Conservation (phyloP, 768 basidiomycete genomes). For the Astraeus odoratus region DNA sequence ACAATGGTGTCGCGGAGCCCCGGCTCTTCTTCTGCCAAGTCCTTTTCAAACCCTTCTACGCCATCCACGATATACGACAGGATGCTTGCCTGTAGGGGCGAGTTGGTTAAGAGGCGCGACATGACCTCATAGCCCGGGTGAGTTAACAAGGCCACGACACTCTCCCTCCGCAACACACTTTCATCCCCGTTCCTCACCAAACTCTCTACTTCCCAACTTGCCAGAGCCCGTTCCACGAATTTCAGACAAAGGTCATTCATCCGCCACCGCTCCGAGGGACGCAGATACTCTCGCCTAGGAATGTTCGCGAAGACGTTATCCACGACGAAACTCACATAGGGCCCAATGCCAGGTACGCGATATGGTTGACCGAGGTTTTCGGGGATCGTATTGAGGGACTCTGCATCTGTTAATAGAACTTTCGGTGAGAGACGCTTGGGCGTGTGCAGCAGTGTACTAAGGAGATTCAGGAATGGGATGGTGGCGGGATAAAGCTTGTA, state of each 20-base stretch:
- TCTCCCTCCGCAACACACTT: constrained; percentile 42
- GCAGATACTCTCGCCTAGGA: constrained; percentile 64
- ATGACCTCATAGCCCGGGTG: constrained; percentile 90
- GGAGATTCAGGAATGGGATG: constrained; percentile 77
- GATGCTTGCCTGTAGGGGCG: constrained; percentile 64
- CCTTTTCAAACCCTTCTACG: constrained; percentile 66
- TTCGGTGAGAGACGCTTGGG: constrained; percentile 63
- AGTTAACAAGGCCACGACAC: constrained; percentile 47
- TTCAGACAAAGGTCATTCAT: constrained; percentile 79
- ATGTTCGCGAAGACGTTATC: constrained; percentile 85
- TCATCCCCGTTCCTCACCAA: constrained; percentile 56
- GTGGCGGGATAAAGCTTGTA: constrained; percentile 82
- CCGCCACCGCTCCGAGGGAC: constrained; percentile 75
- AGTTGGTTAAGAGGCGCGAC: constrained; percentile 66
- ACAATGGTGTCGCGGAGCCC: constrained; percentile 70
- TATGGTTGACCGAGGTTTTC: constrained; percentile 76
- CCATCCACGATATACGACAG: constrained; percentile 80
- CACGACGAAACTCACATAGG: constrained; percentile 80
- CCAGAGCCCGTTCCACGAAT: constrained; percentile 79
- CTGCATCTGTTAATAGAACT: constrained; percentile 51
- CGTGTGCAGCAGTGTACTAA: constrained; percentile 78
- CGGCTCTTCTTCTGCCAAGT: constrained; percentile 59
- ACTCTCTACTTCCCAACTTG: constrained; percentile 73
- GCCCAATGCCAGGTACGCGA: constrained; percentile 70
- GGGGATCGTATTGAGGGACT: constrained; percentile 68